A percentile compares a stretch with the other conserved stretches of the same genome.
These are phyloP conservation scores for Rubia yunnanensis DNA, from an alignment of 257 asterid genomes.

Conservation along the genomic window DNA sequence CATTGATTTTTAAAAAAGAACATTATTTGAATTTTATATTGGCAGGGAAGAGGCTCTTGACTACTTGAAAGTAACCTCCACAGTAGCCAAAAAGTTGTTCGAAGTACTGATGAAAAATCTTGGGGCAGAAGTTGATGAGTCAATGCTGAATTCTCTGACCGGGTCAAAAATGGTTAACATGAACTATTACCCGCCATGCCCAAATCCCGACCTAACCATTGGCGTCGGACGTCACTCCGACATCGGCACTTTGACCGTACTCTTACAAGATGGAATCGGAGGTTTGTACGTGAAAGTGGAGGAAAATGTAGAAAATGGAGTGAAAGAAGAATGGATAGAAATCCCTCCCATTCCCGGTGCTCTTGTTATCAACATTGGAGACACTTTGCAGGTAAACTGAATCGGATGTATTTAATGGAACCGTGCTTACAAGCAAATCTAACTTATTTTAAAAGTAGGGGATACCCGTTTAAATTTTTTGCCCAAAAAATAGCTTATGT, in stretches of 20 bases:
- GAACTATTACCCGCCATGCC: constrained; percentile 31
- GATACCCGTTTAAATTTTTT: no score
- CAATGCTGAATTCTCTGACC: constrained; percentile 13
- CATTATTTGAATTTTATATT: background rate
- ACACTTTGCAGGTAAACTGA: constrained; percentile 29
- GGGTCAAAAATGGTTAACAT: constrained; percentile 26
- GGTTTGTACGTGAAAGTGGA: constrained; percentile 31
- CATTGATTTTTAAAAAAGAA: background rate
- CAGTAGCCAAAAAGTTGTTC: constrained; percentile 14
- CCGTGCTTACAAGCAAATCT: no score
- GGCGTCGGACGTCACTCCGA: constrained; percentile 32
- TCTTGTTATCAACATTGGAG: constrained; percentile 28
- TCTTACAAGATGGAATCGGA: constrained; percentile 34
- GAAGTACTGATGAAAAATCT: constrained; percentile 18
- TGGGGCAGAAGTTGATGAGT: constrained; percentile 17
- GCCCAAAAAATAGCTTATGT: no score
- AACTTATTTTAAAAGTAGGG: no score
- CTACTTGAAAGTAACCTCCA: constrained; percentile 14
- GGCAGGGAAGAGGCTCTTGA: constrained; percentile 8
- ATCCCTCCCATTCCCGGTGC: constrained; percentile 32
- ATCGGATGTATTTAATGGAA: no score
- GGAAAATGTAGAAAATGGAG: constrained; percentile 4
- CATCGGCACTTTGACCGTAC: constrained; percentile 27
- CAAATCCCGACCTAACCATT: constrained; percentile 29
- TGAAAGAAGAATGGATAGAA: constrained; percentile 24